Evolutionary conservation across 1,284 basidiomycete species (phyloP).

Genomic region (Pseudozyma sp.): DNA sequence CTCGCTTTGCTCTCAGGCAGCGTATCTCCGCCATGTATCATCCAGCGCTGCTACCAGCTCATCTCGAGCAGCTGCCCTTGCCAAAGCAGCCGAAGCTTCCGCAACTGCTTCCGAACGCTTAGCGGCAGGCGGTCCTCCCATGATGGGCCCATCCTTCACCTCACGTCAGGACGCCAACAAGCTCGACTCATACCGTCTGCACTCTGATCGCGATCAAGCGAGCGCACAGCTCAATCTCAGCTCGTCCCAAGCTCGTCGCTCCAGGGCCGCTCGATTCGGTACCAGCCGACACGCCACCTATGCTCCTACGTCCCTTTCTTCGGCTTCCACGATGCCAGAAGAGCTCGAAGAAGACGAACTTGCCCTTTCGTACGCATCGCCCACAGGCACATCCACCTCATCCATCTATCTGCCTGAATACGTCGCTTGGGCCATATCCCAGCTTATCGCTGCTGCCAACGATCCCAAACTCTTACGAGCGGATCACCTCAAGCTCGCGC

Average conservation of each 20-base stretch:
- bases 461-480: conserved; percentile 36
- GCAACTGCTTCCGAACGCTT: conserved; percentile 27
- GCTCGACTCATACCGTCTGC: conserved; percentile 3
- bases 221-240: conserved; percentile 28
- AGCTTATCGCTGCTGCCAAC: conserved; percentile 41
- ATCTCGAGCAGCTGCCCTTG: conserved; percentile 38
- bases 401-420: conserved; percentile 46
- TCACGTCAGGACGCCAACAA: conserved; percentile 18
- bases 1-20: conserved; percentile 2
- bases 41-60: conserved; percentile 24
- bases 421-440: conserved; percentile 45
- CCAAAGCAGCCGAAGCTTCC: conserved; percentile 45
- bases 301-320: conserved; percentile 1
- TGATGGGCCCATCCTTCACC: conserved; percentile 23
- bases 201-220: conserved; percentile 18
- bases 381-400: conserved; percentile 30
- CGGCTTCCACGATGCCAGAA: neutral
- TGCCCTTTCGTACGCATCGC: conserved; percentile 26
- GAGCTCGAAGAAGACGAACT: conserved; percentile 20
- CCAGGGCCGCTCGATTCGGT: conserved; percentile 40
- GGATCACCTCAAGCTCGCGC: conserved; percentile 39
- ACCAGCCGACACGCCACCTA: conserved; percentile 29
- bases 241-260: conserved; percentile 43
- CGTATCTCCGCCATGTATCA: conserved; percentile 13
- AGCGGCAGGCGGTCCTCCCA: conserved; percentile 18